Evolutionary conservation across 768 basidiomycete species (phyloP).

Genomic region (Collybiopsis confluens): DNA sequence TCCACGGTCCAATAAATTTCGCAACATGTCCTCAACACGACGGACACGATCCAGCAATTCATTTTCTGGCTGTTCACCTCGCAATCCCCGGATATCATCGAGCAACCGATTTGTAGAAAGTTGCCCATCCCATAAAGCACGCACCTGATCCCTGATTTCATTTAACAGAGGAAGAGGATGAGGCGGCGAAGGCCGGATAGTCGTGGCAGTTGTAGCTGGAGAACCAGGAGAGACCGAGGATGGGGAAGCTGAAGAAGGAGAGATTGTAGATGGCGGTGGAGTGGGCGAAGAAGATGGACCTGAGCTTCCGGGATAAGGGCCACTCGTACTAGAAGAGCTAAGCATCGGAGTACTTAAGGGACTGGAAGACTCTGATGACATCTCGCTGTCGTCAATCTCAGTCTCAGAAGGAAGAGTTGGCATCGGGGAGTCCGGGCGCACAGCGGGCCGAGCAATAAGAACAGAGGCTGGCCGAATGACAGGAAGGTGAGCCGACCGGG

Average conservation of each 20-base stretch:
- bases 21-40: constrained; percentile 45
- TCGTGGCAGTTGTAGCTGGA: constrained; percentile 17
- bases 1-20: constrained; percentile 31
- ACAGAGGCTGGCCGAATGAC: too few species aligned
- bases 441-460: not conserved
- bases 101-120: constrained; percentile 53
- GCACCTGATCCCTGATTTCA: constrained; percentile 54
- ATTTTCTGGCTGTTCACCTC: constrained; percentile 31
- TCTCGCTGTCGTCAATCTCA: not conserved
- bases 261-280: constrained; percentile 30
- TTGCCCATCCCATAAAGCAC: constrained; percentile 62
- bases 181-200: constrained; percentile 28
- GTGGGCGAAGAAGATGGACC: constrained; percentile 24
- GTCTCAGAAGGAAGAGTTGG: constrained; percentile 1
- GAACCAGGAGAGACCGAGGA: constrained; percentile 29
- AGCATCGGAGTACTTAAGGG: constrained; percentile 14
- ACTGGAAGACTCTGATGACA: constrained; percentile 15
- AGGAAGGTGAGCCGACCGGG: constrained; percentile 16
- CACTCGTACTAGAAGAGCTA: constrained; percentile 4
- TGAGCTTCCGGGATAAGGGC: constrained; percentile 25
- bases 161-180: constrained; percentile 52
- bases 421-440: not conserved
- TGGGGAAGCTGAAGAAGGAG: constrained; percentile 33
- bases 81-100: constrained; percentile 54
- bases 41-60: constrained; percentile 36